phyloP scores from a whole-genome alignment of 345 rosid genomes.

The Camelina laxa region DNA sequence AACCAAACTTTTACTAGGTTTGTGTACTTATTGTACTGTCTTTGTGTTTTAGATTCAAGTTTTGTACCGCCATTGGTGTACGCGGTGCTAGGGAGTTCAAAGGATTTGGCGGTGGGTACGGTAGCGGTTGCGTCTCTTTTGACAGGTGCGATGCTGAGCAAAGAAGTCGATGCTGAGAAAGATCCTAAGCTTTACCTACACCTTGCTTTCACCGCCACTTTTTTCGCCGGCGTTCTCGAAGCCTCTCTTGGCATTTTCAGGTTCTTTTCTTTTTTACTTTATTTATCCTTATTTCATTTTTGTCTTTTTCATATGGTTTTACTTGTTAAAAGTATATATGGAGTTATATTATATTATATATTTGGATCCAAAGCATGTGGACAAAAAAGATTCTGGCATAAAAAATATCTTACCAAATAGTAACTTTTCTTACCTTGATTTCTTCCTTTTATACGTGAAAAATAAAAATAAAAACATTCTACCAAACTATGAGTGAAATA shows the following conservation, averaged over 20 bases:
- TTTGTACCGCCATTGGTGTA: slow-evolving; percentile 92
- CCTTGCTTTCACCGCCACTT: slow-evolving; percentile 80
- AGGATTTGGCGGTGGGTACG: slow-evolving; percentile 90
- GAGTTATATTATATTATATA: background rate
- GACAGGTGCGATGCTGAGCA: slow-evolving; percentile 74
- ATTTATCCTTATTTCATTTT: background rate
- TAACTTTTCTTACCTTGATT: slow-evolving; percentile 15
- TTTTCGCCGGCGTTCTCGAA: slow-evolving; percentile 85
- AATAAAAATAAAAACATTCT: background rate
- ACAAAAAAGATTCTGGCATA: background rate
- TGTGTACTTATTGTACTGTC: background rate
- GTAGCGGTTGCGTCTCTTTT: slow-evolving; percentile 88
- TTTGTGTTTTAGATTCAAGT: slow-evolving; percentile 74
- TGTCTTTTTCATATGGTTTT: background rate
- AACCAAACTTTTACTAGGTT: too few species aligned
- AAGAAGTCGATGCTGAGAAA: slow-evolving; percentile 63
- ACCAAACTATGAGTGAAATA: background rate
- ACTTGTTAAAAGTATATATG: background rate
- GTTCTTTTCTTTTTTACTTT: slow-evolving; percentile 38
- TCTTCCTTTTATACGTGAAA: background rate
- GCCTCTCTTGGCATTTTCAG: slow-evolving; percentile 89
- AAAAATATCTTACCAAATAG: slow-evolving; percentile 26
- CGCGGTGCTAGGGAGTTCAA: slow-evolving; percentile 96
- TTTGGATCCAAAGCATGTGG: slow-evolving; percentile 25
- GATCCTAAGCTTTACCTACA: slow-evolving; percentile 71